Evolutionary conservation across 1,284 basidiomycete species (phyloP).

Genomic region (Boletus smithii): DNA sequence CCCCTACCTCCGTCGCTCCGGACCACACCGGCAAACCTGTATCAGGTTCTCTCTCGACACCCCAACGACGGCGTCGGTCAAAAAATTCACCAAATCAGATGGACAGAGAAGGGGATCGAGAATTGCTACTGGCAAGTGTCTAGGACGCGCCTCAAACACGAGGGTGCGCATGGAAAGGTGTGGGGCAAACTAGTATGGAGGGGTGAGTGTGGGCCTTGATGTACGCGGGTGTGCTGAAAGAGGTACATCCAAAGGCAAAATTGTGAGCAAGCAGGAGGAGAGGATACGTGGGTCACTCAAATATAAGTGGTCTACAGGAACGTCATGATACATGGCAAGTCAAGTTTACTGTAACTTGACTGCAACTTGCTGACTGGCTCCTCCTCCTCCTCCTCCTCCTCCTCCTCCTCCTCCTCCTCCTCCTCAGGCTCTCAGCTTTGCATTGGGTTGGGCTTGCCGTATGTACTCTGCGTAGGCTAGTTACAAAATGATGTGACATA

Average conservation of each 20-base stretch:
- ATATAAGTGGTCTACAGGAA: slow-evolving; percentile 37
- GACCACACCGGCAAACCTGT: slow-evolving; percentile 56
- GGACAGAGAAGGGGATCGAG: slow-evolving; percentile 63
- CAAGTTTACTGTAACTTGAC: background rate
- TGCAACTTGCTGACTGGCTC: background rate
- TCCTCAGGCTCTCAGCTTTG: background rate
- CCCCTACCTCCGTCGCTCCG: slow-evolving; percentile 56
- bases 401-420: no score
- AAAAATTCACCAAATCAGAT: slow-evolving; percentile 66
- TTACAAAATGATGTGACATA: slow-evolving; percentile 4
- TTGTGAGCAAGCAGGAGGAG: slow-evolving; percentile 34
- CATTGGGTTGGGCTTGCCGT: background rate
- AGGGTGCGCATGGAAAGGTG: slow-evolving; percentile 71
- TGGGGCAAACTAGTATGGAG: slow-evolving; percentile 77
- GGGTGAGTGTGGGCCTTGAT: slow-evolving; percentile 45
- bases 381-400: no score
- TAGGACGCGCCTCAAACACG: slow-evolving; percentile 60
- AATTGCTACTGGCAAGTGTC: slow-evolving; percentile 74
- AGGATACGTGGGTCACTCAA: slow-evolving; percentile 39
- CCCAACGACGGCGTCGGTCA: slow-evolving; percentile 65
- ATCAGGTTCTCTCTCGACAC: slow-evolving; percentile 64
- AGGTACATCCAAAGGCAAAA: slow-evolving; percentile 32
- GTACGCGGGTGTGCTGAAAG: slow-evolving; percentile 8
- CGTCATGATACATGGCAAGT: slow-evolving; percentile 25
- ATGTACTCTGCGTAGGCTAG: background rate